Evolutionary conservation across 495 filamentous ascomycete species (phyloP).

Genomic region (Extremus antarcticus): DNA sequence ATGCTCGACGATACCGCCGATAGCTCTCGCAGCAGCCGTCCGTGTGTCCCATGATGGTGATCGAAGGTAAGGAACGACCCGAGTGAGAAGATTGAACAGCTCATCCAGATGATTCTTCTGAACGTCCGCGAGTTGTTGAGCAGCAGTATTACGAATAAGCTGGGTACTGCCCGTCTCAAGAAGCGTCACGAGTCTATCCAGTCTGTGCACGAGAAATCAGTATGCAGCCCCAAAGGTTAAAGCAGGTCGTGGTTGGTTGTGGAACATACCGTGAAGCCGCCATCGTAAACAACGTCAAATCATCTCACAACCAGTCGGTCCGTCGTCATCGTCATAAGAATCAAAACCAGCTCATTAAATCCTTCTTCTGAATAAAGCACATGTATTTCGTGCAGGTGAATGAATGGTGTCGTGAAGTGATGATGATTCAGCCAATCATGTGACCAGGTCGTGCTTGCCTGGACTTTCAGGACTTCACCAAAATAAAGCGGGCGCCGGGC

Average conservation of each 20-base stretch:
- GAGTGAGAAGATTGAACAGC: constrained; percentile 90
- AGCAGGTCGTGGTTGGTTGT: no score
- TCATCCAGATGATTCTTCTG: constrained; percentile 97
- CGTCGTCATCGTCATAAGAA: no score
- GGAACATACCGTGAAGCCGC: constrained; percentile 5
- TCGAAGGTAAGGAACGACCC: constrained; percentile 82
- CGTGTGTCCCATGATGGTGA: constrained; percentile 95
- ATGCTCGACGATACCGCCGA: constrained; percentile 85
- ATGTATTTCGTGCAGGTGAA: no score
- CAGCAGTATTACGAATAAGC: constrained; percentile 89
- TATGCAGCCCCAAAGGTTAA: no score
- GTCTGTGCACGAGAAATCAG: no score
- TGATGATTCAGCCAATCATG: no score
- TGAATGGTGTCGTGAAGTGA: no score
- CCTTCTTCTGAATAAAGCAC: no score
- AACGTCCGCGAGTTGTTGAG: constrained; percentile 90
- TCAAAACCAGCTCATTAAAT: no score
- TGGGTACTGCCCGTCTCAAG: constrained; percentile 93
- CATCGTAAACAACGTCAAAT: no score
- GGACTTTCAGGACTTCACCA: neutral
- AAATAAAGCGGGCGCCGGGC: neutral
- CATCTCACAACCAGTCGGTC: no score
- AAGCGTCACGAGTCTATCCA: constrained; percentile 45
- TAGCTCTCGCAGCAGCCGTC: constrained; percentile 79
- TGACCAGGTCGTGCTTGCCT: no score